A percentile compares a stretch with the other conserved stretches of the same genome.
phyloP scores from a whole-genome alignment of 2,329 filamentous ascomycete genomes.

The Apiospora koreana region DNA sequence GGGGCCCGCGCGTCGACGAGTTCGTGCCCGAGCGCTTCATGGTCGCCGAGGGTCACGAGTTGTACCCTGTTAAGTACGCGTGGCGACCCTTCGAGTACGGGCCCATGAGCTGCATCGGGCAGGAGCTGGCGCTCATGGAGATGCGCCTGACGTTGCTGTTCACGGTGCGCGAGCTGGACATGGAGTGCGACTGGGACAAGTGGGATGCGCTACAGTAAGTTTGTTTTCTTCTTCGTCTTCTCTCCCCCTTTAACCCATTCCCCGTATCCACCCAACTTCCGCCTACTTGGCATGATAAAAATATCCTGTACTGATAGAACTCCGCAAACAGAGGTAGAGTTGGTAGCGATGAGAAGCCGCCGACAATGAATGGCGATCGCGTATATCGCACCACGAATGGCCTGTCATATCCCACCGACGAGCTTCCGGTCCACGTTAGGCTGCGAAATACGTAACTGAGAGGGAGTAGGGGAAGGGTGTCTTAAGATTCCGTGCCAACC shows the following conservation, averaged over 20 bases:
- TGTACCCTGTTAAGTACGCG: constrained; percentile 27
- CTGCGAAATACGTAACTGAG: background rate
- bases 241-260: background rate
- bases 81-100: constrained; percentile 41
- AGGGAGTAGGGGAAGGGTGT: background rate
- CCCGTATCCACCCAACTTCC: background rate
- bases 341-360: background rate
- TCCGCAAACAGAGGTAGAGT: background rate
- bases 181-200: constrained; percentile 15
- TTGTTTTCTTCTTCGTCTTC: no score
- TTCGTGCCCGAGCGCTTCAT: constrained; percentile 48
- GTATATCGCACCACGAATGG: constrained; percentile 5
- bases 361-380: background rate
- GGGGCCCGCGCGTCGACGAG: constrained; percentile 38
- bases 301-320: background rate
- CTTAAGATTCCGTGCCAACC: background rate
- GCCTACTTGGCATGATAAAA: background rate
- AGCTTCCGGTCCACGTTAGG: constrained; percentile 13
- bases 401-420: constrained; percentile 12
- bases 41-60: constrained; percentile 20
- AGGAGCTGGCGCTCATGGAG: constrained; percentile 37
- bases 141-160: constrained; percentile 31
- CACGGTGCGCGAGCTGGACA: constrained; percentile 23
- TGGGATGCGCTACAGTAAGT: constrained; percentile 15
- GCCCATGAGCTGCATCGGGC: constrained; percentile 36